phyloP scores from a whole-genome alignment of 2,329 filamentous ascomycete genomes.

The Fusarium drepaniforme region DNA sequence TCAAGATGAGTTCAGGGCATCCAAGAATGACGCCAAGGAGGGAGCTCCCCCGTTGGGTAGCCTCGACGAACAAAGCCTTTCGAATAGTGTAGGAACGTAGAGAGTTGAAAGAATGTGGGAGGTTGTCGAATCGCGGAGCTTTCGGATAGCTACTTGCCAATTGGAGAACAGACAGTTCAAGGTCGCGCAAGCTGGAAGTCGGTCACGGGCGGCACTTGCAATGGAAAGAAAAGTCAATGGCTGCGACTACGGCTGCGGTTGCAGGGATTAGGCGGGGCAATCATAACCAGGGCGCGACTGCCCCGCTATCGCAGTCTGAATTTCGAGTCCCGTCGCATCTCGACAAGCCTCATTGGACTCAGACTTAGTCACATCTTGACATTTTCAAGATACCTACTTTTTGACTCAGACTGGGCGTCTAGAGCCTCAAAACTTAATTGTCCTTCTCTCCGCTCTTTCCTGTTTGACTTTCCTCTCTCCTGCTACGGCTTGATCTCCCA shows the following conservation, averaged over 20 bases:
- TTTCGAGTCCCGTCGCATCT: conserved; percentile 20
- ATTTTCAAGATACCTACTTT: conserved; percentile 23
- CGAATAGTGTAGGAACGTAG: neutral
- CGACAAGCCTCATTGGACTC: conserved; percentile 25
- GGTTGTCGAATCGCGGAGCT: conserved; percentile 8
- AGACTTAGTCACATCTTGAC: conserved; percentile 32
- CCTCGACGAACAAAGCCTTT: neutral
- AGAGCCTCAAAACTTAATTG: neutral
- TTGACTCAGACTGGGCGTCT: conserved; percentile 32
- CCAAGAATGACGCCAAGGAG: neutral
- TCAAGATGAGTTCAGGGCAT: neutral
- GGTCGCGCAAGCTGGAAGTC: conserved; percentile 29
- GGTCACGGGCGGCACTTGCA: conserved; percentile 44
- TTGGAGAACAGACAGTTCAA: conserved; percentile 10
- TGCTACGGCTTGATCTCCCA: conserved; percentile 10
- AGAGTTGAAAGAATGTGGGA: conserved; percentile 13
- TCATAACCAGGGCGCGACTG: conserved; percentile 25
- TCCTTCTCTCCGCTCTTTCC: neutral
- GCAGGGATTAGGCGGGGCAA: conserved; percentile 47
- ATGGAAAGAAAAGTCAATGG: conserved; percentile 16
- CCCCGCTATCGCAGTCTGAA: conserved; percentile 41
- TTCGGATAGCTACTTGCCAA: conserved; percentile 28
- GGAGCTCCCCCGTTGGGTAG: neutral
- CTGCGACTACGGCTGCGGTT: neutral
- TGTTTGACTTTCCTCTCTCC: neutral